phyloP scores from a whole-genome alignment of 2,329 filamentous ascomycete genomes.

The Colletotrichum cuscutae region DNA sequence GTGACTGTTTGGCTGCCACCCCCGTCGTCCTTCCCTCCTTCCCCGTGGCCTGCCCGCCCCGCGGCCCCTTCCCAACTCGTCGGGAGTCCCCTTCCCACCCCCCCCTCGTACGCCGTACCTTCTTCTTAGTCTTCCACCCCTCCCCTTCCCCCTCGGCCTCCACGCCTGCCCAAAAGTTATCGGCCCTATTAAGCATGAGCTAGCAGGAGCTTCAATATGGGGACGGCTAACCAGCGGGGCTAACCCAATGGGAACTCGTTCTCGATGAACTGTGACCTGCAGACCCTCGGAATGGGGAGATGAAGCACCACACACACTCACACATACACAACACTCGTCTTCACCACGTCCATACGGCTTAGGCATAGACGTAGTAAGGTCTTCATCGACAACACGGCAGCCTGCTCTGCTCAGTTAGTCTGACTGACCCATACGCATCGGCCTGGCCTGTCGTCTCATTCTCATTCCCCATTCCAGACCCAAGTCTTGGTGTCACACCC shows the following conservation, averaged over 20 bases:
- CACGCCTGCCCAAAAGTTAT: conserved; percentile 26
- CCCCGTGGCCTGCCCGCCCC: conserved; percentile 29
- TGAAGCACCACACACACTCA: conserved; percentile 26
- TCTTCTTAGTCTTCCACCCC: not conserved
- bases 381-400: not conserved
- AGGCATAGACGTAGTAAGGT: no score
- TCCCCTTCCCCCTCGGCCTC: not conserved
- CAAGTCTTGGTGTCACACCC: not conserved
- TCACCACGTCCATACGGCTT: not conserved
- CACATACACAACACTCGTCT: not conserved
- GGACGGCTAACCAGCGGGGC: conserved; percentile 30
- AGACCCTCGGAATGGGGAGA: conserved; percentile 27
- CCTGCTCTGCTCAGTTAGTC: not conserved
- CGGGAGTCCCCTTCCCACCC: conserved; percentile 20
- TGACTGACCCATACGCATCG: not conserved
- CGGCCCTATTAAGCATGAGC: conserved; percentile 34
- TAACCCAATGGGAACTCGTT: conserved; percentile 27
- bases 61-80: conserved; percentile 33
- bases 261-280: conserved; percentile 21
- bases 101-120: not conserved
- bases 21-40: conserved; percentile 1
- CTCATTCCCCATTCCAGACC: conserved; percentile 11
- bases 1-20: not conserved
- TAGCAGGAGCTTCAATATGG: conserved; percentile 31
- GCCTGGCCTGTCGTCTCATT: conserved; percentile 9